These are phyloP conservation scores for Staphylotrichum tortipilum DNA, from an alignment of 495 filamentous ascomycete species.

Conservation along the genomic window DNA sequence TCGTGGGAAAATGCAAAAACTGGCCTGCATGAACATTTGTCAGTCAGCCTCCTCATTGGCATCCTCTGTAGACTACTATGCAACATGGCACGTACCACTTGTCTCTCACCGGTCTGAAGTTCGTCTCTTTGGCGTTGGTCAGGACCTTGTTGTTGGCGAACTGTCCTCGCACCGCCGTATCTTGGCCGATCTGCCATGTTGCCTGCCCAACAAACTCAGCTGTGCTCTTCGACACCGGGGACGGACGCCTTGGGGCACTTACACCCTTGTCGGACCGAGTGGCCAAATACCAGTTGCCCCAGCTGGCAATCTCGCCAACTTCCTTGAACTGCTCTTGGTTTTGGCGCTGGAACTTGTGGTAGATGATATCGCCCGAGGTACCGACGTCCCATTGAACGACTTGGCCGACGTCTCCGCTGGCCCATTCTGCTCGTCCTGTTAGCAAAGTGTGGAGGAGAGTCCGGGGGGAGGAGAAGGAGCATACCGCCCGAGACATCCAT, in stretches of 20 bases:
- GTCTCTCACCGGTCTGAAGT: constrained; percentile 62
- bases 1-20: constrained; percentile 84
- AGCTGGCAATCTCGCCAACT: constrained; percentile 64
- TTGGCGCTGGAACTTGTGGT: constrained; percentile 50
- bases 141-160: constrained; percentile 60
- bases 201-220: constrained; percentile 24
- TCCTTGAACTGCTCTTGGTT: constrained; percentile 63
- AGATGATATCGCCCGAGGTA: constrained; percentile 30
- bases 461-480: constrained; percentile 22
- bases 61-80: too few species aligned
- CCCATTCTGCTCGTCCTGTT: constrained; percentile 31
- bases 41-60: too few species aligned
- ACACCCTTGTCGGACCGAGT: constrained; percentile 35
- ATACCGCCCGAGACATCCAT: constrained; percentile 78
- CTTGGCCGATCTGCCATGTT: constrained; percentile 59
- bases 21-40: constrained; percentile 44
- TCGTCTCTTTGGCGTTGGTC: constrained; percentile 53
- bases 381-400: constrained; percentile 34
- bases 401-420: constrained; percentile 32
- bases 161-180: constrained; percentile 51
- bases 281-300: constrained; percentile 73
- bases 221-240: background rate
- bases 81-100: too few species aligned
- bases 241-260: constrained; percentile 12
- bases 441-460: constrained; percentile 26